Conservation (phyloP, 768 basidiomycete genomes). For the Chiua virens region DNA sequence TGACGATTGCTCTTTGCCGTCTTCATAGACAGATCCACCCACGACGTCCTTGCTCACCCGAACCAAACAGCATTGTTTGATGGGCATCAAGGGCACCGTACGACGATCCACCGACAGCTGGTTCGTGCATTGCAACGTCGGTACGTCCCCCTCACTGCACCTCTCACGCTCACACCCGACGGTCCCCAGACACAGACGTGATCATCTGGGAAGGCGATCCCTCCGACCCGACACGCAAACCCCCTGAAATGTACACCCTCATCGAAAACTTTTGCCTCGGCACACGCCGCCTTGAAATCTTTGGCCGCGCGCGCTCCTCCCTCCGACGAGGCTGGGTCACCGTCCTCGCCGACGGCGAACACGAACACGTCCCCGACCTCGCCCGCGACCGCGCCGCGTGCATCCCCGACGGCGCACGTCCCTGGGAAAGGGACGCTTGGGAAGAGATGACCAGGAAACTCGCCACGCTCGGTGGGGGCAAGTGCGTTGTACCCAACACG, state of each 20-base stretch:
- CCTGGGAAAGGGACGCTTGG: slow-evolving; percentile 66
- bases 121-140: slow-evolving; percentile 98
- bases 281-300: slow-evolving; percentile 86
- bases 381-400: slow-evolving; percentile 30
- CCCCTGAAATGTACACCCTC: slow-evolving; percentile 93
- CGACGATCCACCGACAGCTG: slow-evolving; percentile 90
- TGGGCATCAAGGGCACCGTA: slow-evolving; percentile 97
- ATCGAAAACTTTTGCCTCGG: slow-evolving; percentile 99
- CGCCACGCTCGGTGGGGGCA: slow-evolving; percentile 44
- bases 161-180: neutral
- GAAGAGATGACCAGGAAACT: slow-evolving; percentile 60
- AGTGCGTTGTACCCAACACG: slow-evolving; percentile 68
- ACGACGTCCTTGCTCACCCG: slow-evolving; percentile 84
- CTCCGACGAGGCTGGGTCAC: slow-evolving; percentile 92
- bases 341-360: slow-evolving; percentile 66
- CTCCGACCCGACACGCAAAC: slow-evolving; percentile 79
- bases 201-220: slow-evolving; percentile 95
- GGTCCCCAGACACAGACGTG: slow-evolving; percentile 83
- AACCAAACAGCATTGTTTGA: slow-evolving; percentile 94
- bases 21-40: slow-evolving; percentile 71
- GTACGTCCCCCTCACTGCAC: slow-evolving; percentile 41
- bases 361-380: slow-evolving; percentile 46
- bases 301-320: slow-evolving; percentile 66
- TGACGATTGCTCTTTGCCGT: neutral
- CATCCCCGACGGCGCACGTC: slow-evolving; percentile 30